phyloP scores from a whole-genome alignment of 2,329 filamentous ascomycete genomes.

The Chaetomium sp. region DNA sequence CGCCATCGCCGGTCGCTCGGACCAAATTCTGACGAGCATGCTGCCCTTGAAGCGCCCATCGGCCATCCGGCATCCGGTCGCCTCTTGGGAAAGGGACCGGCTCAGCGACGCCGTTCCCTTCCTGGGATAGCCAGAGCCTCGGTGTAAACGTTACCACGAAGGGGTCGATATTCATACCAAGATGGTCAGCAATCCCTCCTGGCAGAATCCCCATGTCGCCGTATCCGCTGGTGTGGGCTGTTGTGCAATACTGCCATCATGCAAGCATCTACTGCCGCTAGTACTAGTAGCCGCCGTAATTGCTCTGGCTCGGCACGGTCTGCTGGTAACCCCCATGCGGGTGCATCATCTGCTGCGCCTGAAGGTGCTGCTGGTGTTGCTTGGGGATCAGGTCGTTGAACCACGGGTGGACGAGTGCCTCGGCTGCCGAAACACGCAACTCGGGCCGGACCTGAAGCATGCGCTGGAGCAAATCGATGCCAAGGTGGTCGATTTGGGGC shows the following conservation, averaged over 20 bases:
- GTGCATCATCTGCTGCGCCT: constrained; percentile 35
- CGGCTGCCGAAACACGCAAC: constrained; percentile 82
- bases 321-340: constrained; percentile 36
- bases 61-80: not conserved
- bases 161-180: not conserved
- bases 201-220: not conserved
- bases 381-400: constrained; percentile 72
- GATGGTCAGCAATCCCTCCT: not conserved
- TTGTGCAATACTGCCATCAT: not conserved
- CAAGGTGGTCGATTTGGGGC: constrained; percentile 83
- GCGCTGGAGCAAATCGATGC: constrained; percentile 81
- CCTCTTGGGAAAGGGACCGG: not conserved
- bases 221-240: not conserved
- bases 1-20: not conserved
- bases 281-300: constrained; percentile 37
- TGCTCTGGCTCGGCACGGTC: constrained; percentile 34
- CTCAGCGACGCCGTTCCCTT: too few species aligned
- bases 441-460: constrained; percentile 95
- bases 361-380: constrained; percentile 45
- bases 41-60: not conserved
- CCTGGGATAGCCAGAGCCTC: not conserved
- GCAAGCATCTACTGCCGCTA: not conserved
- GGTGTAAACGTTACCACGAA: not conserved
- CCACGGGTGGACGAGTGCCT: constrained; percentile 89
- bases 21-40: not conserved